A percentile compares a stretch with the other conserved stretches of the same genome.
Conservation (phyloP, 192 early-diverging fungal species). For the Spizellomyces punctatus region DNA sequence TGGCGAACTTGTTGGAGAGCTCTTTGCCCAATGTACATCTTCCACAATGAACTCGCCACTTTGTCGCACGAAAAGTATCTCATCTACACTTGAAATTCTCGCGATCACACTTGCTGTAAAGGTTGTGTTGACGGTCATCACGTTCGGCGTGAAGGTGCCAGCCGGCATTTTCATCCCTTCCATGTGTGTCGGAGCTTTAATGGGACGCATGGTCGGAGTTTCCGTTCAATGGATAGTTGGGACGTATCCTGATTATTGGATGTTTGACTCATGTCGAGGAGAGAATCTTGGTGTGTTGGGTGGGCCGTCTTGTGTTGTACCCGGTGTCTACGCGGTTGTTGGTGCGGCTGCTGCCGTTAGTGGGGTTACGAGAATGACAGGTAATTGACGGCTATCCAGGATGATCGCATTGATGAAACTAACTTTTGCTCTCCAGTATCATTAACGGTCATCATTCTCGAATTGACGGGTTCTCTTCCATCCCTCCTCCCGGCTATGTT, state of each 20-base stretch:
- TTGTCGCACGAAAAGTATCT: not conserved
- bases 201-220: conserved; percentile 86
- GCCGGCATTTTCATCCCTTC: conserved; percentile 73
- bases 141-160: conserved; percentile 54
- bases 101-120: conserved; percentile 35
- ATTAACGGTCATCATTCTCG: conserved; percentile 95
- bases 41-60: not conserved
- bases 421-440: conserved; percentile 53
- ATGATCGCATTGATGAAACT: not conserved
- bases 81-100: not conserved
- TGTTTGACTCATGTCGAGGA: conserved; percentile 68
- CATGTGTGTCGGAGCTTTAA: conserved; percentile 89
- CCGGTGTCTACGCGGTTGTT: conserved; percentile 87
- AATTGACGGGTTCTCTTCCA: conserved; percentile 90
- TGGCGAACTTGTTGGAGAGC: conserved; percentile 13
- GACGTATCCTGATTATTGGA: conserved; percentile 33
- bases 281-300: conserved; percentile 56
- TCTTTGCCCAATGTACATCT: conserved; percentile 20
- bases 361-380: conserved; percentile 32
- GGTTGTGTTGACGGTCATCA: conserved; percentile 46
- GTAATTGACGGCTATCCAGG: conserved; percentile 1
- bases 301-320: conserved; percentile 77
- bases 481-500: conserved; percentile 69
- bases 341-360: conserved; percentile 43
- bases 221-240: conserved; percentile 51